Conservation (phyloP, 2,329 filamentous ascomycete genomes). For the Tolypocladium endophyticum region DNA sequence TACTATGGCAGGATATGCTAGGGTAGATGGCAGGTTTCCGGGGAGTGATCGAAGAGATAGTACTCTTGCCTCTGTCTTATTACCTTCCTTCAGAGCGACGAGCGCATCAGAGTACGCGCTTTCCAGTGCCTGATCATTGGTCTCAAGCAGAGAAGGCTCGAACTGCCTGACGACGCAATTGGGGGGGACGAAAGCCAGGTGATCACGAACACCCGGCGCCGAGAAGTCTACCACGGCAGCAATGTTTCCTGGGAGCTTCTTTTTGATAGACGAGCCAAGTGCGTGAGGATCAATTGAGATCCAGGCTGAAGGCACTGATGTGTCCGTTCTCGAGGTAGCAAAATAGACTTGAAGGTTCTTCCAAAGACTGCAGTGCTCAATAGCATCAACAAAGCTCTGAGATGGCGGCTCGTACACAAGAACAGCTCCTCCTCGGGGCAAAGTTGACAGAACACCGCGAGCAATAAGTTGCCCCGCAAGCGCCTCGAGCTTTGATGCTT, state of each 20-base stretch:
- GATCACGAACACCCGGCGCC: not conserved
- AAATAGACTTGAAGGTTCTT: not conserved
- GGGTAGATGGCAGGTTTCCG: not conserved
- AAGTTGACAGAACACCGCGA: not conserved
- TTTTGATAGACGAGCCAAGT: not conserved
- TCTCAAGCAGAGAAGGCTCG: not conserved
- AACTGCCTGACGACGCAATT: not conserved
- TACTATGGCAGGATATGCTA: not conserved
- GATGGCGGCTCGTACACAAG: not conserved
- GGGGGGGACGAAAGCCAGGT: not conserved
- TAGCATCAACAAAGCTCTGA: not conserved
- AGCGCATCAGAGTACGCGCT: not conserved
- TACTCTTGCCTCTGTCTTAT: not conserved
- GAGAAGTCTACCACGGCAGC: not conserved
- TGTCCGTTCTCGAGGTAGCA: not conserved
- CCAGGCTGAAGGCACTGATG: not conserved
- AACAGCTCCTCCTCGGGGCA: not conserved
- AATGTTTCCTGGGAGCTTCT: not conserved
- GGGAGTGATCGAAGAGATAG: not conserved
- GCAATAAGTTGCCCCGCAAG: not conserved
- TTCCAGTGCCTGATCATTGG: not conserved
- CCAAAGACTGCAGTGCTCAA: not conserved
- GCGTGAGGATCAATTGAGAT: not conserved
- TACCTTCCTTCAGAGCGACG: not conserved
- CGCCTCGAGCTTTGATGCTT: not conserved